Evolutionary conservation across 2,329 filamentous ascomycete species (phyloP).

Genomic region (Rugonectria rugulosa): DNA sequence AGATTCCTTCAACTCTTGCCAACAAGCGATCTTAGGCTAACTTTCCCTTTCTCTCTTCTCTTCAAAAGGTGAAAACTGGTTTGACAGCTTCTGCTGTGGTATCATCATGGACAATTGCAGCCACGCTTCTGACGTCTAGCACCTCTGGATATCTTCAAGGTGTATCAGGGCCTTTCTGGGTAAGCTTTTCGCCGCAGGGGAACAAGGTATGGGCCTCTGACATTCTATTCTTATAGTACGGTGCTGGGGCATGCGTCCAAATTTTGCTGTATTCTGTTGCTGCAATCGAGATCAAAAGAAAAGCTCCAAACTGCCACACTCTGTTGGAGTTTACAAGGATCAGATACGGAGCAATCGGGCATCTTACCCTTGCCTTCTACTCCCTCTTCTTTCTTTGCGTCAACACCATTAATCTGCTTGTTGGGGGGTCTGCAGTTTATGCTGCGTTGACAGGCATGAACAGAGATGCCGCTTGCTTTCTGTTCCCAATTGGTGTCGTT

Average conservation of each 20-base stretch:
- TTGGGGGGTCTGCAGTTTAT: constrained; percentile 19
- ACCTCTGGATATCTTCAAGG: constrained; percentile 16
- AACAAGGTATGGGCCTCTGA: too few relatives aligned
- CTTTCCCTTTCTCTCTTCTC: too few relatives aligned
- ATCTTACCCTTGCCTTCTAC: constrained; percentile 14
- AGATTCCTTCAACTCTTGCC: too few relatives aligned
- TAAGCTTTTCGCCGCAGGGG: too few relatives aligned
- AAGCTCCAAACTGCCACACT: constrained; percentile 16
- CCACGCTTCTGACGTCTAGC: constrained; percentile 12
- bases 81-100: constrained; percentile 18
- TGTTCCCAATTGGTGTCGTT: constrained; percentile 17
- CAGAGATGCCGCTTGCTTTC: constrained; percentile 20
- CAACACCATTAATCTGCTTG: constrained; percentile 18
- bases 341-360: constrained; percentile 11
- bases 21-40: too few relatives aligned
- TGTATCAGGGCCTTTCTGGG: constrained; percentile 16
- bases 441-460: constrained; percentile 20
- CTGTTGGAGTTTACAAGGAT: constrained; percentile 15
- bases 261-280: constrained; percentile 16
- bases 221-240: too few relatives aligned
- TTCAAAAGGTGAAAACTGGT: constrained; percentile 13
- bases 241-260: constrained; percentile 16
- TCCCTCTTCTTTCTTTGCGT: constrained; percentile 19
- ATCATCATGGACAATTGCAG: constrained; percentile 20
- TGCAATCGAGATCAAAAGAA: constrained; percentile 16